These are phyloP conservation scores for Beta vulgaris DNA, from an alignment of 148 eudicot species.

Conservation along the genomic window DNA sequence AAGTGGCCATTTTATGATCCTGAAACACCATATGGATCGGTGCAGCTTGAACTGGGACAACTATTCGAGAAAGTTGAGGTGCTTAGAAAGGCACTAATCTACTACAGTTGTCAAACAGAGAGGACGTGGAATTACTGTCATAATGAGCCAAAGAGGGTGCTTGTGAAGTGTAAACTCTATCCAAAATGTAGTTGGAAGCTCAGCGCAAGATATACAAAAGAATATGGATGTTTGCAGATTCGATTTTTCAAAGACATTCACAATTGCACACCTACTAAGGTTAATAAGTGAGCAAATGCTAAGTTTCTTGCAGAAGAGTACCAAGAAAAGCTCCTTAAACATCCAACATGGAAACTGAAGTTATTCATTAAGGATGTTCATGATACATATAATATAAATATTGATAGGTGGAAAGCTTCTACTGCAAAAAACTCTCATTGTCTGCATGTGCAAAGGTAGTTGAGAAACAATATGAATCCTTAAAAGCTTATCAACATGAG, in stretches of 20 bases:
- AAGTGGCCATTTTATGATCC: no score
- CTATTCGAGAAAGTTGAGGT: not conserved
- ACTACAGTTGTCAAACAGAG: not conserved
- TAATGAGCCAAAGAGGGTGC: slow-evolving; percentile 1
- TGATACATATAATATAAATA: not conserved
- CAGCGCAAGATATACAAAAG: not conserved
- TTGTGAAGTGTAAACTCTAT: slow-evolving; percentile 10
- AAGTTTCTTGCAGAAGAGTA: no score
- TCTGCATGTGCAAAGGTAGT: slow-evolving; percentile 7
- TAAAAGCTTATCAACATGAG: no score
- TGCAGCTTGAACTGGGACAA: not conserved
- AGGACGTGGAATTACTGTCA: not conserved
- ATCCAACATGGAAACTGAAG: no score
- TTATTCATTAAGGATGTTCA: not conserved
- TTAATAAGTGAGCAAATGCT: no score
- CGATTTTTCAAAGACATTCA: not conserved
- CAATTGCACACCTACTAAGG: not conserved
- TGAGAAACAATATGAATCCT: no score
- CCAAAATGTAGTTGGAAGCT: no score
- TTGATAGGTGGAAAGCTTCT: not conserved
- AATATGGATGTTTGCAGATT: slow-evolving; percentile 3
- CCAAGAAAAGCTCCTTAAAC: no score
- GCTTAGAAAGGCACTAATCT: not conserved
- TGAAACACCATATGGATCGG: no score
- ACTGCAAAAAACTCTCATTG: not conserved